phyloP scores from a whole-genome alignment of 208 protist genomes.

The Wallacemonas sp. region DNA sequence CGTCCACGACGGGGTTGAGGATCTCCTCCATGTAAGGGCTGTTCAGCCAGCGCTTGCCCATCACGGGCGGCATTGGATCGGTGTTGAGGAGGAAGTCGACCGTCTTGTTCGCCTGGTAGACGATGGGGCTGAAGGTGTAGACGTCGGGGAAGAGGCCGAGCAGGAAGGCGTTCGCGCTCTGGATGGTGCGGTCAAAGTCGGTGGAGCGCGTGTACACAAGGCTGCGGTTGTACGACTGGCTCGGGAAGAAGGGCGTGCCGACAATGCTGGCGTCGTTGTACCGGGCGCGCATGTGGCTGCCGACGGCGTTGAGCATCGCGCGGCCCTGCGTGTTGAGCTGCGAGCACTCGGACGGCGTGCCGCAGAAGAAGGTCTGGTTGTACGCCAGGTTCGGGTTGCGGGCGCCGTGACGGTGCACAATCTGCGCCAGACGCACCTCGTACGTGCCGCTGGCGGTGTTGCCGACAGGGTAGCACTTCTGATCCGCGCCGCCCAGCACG shows the following conservation, averaged over 20 bases:
- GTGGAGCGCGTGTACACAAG: conserved; percentile 62
- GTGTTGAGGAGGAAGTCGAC: conserved; percentile 50
- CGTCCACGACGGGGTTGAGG: conserved; percentile 29
- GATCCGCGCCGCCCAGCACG: conserved; percentile 18
- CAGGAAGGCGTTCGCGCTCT: conserved; percentile 56
- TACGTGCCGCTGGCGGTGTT: conserved; percentile 12
- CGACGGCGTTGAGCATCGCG: conserved; percentile 36
- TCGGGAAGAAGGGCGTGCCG: conserved; percentile 38
- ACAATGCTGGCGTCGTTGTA: conserved; percentile 45
- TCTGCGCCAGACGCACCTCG: conserved; percentile 39
- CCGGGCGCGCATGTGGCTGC: conserved; percentile 33
- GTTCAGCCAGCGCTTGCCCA: conserved; percentile 27
- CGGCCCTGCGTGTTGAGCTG: conserved; percentile 43
- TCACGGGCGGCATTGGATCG: conserved; percentile 31
- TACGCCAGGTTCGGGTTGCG: conserved; percentile 27
- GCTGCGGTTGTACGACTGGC: conserved; percentile 41
- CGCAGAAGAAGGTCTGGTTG: conserved; percentile 37
- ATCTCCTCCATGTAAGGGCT: conserved; percentile 8
- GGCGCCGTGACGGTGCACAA: conserved; percentile 52
- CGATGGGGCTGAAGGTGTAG: conserved; percentile 42
- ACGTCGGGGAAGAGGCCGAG: conserved; percentile 44
- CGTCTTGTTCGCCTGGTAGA: conserved; percentile 38
- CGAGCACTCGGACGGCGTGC: conserved; percentile 36
- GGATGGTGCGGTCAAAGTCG: conserved; percentile 48
- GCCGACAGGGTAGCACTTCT: conserved; percentile 27